phyloP scores from a whole-genome alignment of 2,329 filamentous ascomycete genomes.

The Calonectria naviculata region DNA sequence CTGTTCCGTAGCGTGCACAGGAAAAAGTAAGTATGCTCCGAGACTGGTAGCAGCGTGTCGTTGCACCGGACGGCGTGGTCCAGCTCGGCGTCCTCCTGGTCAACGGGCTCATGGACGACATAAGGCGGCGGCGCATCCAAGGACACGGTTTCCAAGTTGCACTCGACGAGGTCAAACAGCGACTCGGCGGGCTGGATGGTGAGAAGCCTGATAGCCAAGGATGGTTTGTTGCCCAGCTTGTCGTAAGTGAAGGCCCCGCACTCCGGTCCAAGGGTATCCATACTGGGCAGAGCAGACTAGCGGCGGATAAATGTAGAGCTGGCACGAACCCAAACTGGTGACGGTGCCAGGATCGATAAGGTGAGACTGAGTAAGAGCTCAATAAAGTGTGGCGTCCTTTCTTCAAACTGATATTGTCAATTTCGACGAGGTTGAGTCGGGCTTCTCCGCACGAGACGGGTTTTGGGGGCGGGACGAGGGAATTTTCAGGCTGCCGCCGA shows the following conservation, averaged over 20 bases:
- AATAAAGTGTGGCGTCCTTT: not conserved
- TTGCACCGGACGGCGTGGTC: conserved; percentile 18
- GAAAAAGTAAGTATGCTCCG: conserved; percentile 20
- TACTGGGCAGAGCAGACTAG: conserved; percentile 3
- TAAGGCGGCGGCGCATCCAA: not conserved
- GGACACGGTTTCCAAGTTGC: not conserved
- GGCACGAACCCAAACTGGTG: not conserved
- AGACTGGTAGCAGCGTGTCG: conserved; percentile 9
- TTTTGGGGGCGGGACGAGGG: conserved; percentile 20
- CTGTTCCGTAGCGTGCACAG: conserved; percentile 9
- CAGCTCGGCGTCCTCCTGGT: not conserved
- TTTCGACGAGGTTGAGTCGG: not conserved
- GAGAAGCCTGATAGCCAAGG: not conserved
- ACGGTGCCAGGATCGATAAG: not conserved
- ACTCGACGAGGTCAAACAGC: conserved; percentile 17
- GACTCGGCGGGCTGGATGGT: conserved; percentile 9
- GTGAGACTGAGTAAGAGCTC: not conserved
- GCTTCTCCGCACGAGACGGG: conserved; percentile 12
- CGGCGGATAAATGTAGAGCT: not conserved
- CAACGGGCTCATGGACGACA: conserved; percentile 17
- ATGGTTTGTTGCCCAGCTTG: not conserved
- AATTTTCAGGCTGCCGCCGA: conserved; percentile 12
- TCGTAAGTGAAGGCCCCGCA: conserved; percentile 5
- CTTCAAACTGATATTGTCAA: not conserved
- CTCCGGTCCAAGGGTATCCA: conserved; percentile 1